Evolutionary conservation across 768 basidiomycete genomes (phyloP).

Genomic region (Boletus rubropictus): DNA sequence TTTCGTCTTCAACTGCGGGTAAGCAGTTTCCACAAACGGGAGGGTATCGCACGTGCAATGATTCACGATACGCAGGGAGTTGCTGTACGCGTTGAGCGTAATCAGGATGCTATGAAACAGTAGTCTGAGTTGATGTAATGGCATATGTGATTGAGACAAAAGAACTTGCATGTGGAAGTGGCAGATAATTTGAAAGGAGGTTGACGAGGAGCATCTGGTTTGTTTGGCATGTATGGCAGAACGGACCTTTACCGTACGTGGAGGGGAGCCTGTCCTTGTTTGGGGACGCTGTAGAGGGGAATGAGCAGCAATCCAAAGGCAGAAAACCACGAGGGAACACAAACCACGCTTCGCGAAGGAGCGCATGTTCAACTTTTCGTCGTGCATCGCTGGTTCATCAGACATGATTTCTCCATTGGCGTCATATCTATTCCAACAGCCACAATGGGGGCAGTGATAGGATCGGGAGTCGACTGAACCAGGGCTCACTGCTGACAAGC

Average conservation of each 20-base stretch:
- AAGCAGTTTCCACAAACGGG: constrained; percentile 75
- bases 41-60: constrained; percentile 78
- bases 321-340: constrained; percentile 11
- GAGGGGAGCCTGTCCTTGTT: constrained; percentile 66
- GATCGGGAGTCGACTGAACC: constrained; percentile 45
- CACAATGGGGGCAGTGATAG: constrained; percentile 63
- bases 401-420: constrained; percentile 70
- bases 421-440: constrained; percentile 72
- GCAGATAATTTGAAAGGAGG: constrained; percentile 85
- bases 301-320: background rate
- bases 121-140: background rate
- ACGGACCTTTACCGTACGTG: constrained; percentile 50
- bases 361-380: constrained; percentile 60
- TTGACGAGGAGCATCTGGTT: constrained; percentile 87
- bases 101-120: constrained; percentile 57
- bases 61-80: constrained; percentile 67
- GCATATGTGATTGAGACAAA: background rate
- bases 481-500: constrained; percentile 42
- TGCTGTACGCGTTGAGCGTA: constrained; percentile 57
- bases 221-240: constrained; percentile 87
- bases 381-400: constrained; percentile 85
- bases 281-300: constrained; percentile 47
- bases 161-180: constrained; percentile 59
- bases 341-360: constrained; percentile 73
- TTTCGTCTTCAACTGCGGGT: constrained; percentile 77